Evolutionary conservation across 768 basidiomycete genomes (phyloP).

Genomic region (Auriscalpium vulgare): DNA sequence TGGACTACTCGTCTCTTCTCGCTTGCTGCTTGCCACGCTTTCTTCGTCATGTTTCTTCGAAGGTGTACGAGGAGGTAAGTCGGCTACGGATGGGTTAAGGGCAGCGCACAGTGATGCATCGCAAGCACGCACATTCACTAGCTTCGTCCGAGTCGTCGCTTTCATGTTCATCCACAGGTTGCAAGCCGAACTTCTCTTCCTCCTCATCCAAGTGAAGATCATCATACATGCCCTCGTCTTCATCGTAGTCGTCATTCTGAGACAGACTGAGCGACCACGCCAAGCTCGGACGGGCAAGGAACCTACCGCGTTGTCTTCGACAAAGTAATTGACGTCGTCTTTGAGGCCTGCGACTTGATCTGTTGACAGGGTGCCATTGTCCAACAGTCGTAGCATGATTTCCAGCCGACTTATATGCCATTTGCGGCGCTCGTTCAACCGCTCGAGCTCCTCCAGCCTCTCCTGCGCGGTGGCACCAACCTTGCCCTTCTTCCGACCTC

Average conservation of each 20-base stretch:
- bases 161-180: slow-evolving; percentile 64
- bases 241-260: slow-evolving; percentile 96
- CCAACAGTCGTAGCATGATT: slow-evolving; percentile 84
- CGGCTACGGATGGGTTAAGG: slow-evolving; percentile 25
- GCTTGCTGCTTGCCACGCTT: slow-evolving; percentile 64
- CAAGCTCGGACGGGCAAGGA: neutral
- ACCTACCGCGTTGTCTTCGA: slow-evolving; percentile 90
- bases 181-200: slow-evolving; percentile 86
- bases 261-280: neutral
- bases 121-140: slow-evolving; percentile 54
- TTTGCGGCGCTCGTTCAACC: slow-evolving; percentile 84
- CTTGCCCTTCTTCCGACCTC: slow-evolving; percentile 81
- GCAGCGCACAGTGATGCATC: neutral
- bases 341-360: slow-evolving; percentile 79
- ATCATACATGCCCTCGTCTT: slow-evolving; percentile 95
- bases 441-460: slow-evolving; percentile 77
- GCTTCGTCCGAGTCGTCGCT: slow-evolving; percentile 69
- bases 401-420: slow-evolving; percentile 95
- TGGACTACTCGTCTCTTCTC: slow-evolving; percentile 55
- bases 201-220: slow-evolving; percentile 96
- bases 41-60: slow-evolving; percentile 78
- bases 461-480: slow-evolving; percentile 55
- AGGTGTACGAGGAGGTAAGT: slow-evolving; percentile 56
- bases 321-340: slow-evolving; percentile 94
- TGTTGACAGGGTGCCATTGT: slow-evolving; percentile 82